Base-by-base conservation (phyloP, 2,329 filamentous ascomycete species). In the Reticulascus tulasneorum region DNA sequence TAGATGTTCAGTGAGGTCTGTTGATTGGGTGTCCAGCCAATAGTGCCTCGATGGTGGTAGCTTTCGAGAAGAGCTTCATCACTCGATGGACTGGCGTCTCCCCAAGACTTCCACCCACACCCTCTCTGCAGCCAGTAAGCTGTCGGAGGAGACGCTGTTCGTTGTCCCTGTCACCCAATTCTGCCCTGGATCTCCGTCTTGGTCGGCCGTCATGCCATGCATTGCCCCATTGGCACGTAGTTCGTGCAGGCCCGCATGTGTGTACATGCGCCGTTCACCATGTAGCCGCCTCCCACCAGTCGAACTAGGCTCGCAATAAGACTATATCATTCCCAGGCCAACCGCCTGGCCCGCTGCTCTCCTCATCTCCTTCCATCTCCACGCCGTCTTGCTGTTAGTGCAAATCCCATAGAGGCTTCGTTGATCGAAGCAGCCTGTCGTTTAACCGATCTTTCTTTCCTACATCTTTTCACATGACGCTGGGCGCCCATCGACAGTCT, bases 381-480 rank as follows among this genome's bases (percentile, higher is more conserved):
- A 43, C 37, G 19, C 17, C 19, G 29, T 20, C 23, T 31, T 13
- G 23, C 37, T 44, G 33, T 27, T 46, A 34, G 35, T 29, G 27
- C 33, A 37, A 37, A 23, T 16, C 9, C 43, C 40, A 42, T 55
- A 57, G 55, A 55, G 37, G 54, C 55, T 62, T 66, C 60, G 63
- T 67, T 66, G 64, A 67, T 42, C 64, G 60, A 64, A 56, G 60
- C 57, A 62, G 56, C 59, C 63, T 60, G 54, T 64, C 62, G 48
- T 64, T 65, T 48, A 47, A 33, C 33, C 29, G 23, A 38, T 24
- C 37, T 50, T 53, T 46, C 29, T 22, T 34, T 40, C 15, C 28
- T 29, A 10, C 22, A 40, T 21, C 31, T 28, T 29, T 38, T 34
- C 38, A 27, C 16, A 24, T 43, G 60, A 55, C 59, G 62, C 63